Percentiles rank a stretch among this genome's conserved stretches.
These are phyloP conservation scores for Hordeum vulgare DNA, from an alignment of 176 grass and related monocot genomes.

Conservation along the genomic window MorexV3_pseudomolecules_assembly NC_058522.1:467411293-467411792, in stretches of 20 bases:
- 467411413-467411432: conserved; percentile 46
- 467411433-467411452: neutral
- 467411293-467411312: conserved; percentile 22
- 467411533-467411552: conserved; percentile 4
- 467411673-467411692: neutral
- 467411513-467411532: neutral
- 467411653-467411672: conserved; percentile 28
- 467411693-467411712: conserved; percentile 30
- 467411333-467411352: conserved; percentile 19
- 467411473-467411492: neutral
- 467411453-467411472: neutral
- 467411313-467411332: neutral
- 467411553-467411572: conserved; percentile 3
- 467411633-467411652: neutral
- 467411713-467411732: neutral
- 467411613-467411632: too few relatives aligned
- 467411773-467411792: conserved; percentile 20
- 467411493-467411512: neutral
- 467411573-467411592: neutral
- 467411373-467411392: conserved; percentile 93
- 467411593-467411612: conserved; percentile 29
- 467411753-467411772: conserved; percentile 19
- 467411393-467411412: conserved; percentile 78
- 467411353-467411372: conserved; percentile 54
- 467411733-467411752: too few relatives aligned